Percentiles rank a stretch among this genome's conserved stretches.
Evolutionary conservation across 2,329 filamentous ascomycete species (phyloP).

Genomic region (Talaromyces sp.): DNA sequence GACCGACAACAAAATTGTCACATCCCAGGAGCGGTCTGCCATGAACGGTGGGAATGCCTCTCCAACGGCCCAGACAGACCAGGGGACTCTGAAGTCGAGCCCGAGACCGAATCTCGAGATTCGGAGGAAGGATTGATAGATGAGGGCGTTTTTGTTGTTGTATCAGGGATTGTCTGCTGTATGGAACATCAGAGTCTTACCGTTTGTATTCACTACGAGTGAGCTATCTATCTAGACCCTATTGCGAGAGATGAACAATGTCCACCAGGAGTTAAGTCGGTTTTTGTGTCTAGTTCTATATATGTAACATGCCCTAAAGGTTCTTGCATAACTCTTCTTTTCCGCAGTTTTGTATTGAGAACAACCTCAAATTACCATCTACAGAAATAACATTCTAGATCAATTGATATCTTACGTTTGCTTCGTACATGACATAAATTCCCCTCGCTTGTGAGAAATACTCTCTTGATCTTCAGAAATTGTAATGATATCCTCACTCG

Average conservation of each 20-base stretch:
- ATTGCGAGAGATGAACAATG: no score
- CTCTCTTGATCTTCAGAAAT: no score
- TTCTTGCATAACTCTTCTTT: no score
- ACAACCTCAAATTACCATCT: no score
- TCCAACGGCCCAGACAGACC: conserved; percentile 10
- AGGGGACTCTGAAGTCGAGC: conserved; percentile 12
- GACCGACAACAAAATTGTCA: conserved; percentile 10
- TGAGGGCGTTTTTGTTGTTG: not conserved
- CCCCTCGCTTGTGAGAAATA: no score
- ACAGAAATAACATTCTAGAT: no score
- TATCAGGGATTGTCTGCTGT: not conserved
- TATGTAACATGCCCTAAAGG: no score
- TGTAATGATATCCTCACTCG: not conserved
- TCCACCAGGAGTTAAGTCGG: no score
- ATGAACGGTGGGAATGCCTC: conserved; percentile 12
- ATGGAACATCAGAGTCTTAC: not conserved
- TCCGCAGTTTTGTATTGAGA: no score
- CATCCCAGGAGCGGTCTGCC: conserved; percentile 14
- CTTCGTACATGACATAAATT: no score
- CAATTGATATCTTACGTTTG: no score
- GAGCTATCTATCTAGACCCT: not conserved
- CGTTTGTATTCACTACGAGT: not conserved
- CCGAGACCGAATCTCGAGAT: conserved; percentile 1
- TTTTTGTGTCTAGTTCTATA: no score
- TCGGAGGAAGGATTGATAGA: conserved; percentile 3